Evolutionary conservation across 2,329 filamentous ascomycete genomes (phyloP).

Genomic region (Stachybotrys chartarum): DNA sequence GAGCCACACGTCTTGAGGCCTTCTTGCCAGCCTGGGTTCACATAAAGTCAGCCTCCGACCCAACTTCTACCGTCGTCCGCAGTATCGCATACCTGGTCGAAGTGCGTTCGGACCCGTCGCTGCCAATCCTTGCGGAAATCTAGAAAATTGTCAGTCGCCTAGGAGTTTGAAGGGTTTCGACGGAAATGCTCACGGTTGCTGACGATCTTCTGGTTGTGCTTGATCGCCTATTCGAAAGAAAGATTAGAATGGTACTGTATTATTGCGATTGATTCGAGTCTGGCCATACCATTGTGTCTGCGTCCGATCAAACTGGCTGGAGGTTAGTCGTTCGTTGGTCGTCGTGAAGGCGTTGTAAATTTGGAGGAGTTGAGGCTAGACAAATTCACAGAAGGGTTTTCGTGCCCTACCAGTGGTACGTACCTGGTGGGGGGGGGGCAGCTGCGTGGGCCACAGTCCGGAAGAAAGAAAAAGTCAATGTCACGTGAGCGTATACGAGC

Average conservation of each 20-base stretch:
- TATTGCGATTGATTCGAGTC: slow-evolving; percentile 12
- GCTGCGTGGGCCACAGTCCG: slow-evolving; percentile 1
- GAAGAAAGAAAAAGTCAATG: slow-evolving; percentile 7
- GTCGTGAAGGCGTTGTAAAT: slow-evolving; percentile 26
- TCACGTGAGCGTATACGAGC: slow-evolving; percentile 11
- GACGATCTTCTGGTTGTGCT: slow-evolving; percentile 98
- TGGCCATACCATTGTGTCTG: slow-evolving; percentile 45
- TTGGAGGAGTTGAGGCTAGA: slow-evolving; percentile 30
- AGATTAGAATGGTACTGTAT: slow-evolving; percentile 17
- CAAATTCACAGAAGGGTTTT: slow-evolving; percentile 36
- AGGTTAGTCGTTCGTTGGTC: slow-evolving; percentile 34
- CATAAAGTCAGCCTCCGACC: slow-evolving; percentile 10
- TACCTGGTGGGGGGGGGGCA: slow-evolving; percentile 23
- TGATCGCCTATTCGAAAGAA: slow-evolving; percentile 68
- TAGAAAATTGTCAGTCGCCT: slow-evolving; percentile 40
- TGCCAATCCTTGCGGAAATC: slow-evolving; percentile 99
- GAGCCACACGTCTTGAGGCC: slow-evolving; percentile 82
- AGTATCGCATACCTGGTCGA: slow-evolving; percentile 80
- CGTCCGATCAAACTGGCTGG: slow-evolving; percentile 43
- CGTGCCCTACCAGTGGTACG: slow-evolving; percentile 30
- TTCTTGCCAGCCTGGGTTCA: slow-evolving; percentile 80
- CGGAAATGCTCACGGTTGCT: slow-evolving; percentile 71
- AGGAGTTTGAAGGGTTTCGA: slow-evolving; percentile 3
- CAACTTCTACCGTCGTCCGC: neutral
- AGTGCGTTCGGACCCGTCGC: slow-evolving; percentile 97